Percentiles rank a stretch among this genome's conserved stretches.
These are phyloP conservation scores for Aspergillus tamarii DNA, from an alignment of 2,329 filamentous ascomycete species.

Conservation along the genomic window DNA sequence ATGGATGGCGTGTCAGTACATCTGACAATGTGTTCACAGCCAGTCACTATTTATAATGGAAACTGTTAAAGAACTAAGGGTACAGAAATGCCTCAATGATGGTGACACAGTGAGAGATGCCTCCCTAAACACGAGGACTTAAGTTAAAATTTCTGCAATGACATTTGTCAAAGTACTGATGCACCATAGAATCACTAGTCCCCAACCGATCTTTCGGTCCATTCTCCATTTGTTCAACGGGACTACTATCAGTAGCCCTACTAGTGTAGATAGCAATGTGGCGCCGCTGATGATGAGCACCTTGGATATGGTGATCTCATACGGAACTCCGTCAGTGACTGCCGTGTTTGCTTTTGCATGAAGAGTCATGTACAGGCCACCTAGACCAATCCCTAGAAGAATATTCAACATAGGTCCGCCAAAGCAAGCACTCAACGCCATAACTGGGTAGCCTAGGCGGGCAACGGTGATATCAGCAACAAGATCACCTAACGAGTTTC, in stretches of 20 bases:
- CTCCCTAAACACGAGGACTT: slow-evolving; percentile 5
- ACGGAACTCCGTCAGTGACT: slow-evolving; percentile 55
- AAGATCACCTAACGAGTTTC: slow-evolving; percentile 91
- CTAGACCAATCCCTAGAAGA: slow-evolving; percentile 87
- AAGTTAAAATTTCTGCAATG: slow-evolving; percentile 66
- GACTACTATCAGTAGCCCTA: slow-evolving; percentile 77
- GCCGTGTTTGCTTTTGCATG: slow-evolving; percentile 41
- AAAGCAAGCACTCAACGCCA: slow-evolving; percentile 93
- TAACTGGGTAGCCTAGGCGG: slow-evolving; percentile 89
- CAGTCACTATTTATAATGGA: background rate
- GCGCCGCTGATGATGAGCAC: slow-evolving; percentile 83
- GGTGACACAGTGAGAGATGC: background rate
- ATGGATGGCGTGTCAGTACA: background rate
- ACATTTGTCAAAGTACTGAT: slow-evolving; percentile 82
- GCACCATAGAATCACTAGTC: slow-evolving; percentile 77
- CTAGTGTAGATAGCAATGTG: slow-evolving; percentile 79
- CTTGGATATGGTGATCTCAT: slow-evolving; percentile 80
- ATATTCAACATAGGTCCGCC: slow-evolving; percentile 99
- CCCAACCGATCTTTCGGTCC: slow-evolving; percentile 79
- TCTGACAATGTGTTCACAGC: background rate
- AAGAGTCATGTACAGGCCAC: slow-evolving; percentile 85
- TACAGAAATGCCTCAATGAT: background rate
- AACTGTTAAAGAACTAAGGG: background rate
- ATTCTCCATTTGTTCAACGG: slow-evolving; percentile 86
- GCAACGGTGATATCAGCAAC: slow-evolving; percentile 95